A percentile compares a stretch with the other conserved stretches of the same genome.
phyloP scores from a whole-genome alignment of 1,284 basidiomycete genomes.

The Melanopsichium pennsylvanicum region DNA sequence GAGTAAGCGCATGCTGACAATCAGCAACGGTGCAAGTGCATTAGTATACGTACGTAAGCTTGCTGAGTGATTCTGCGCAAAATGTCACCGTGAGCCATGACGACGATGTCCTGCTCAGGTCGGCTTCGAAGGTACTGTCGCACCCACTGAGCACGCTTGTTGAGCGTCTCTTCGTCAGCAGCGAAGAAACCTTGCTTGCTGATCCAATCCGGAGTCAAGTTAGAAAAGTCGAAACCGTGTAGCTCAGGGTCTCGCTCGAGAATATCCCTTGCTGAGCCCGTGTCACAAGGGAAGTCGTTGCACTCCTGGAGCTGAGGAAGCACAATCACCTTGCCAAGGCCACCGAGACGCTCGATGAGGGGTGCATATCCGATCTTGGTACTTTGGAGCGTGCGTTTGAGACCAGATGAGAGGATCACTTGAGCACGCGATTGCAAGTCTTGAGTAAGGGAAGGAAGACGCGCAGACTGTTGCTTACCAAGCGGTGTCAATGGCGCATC shows the following conservation, averaged over 20 bases:
- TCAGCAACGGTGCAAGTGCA: neutral
- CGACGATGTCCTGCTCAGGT: slow-evolving; percentile 60
- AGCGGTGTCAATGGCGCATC: slow-evolving; percentile 63
- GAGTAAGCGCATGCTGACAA: neutral
- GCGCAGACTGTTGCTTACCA: slow-evolving; percentile 59
- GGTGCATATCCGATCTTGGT: slow-evolving; percentile 59
- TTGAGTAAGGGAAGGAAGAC: slow-evolving; percentile 45
- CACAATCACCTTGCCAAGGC: slow-evolving; percentile 46
- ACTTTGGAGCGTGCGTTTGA: slow-evolving; percentile 62
- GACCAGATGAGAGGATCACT: slow-evolving; percentile 55
- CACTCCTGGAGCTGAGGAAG: slow-evolving; percentile 64
- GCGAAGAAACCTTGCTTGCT: slow-evolving; percentile 63
- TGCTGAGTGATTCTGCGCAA: slow-evolving; percentile 57
- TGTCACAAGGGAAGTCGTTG: slow-evolving; percentile 63
- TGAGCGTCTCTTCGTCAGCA: slow-evolving; percentile 53
- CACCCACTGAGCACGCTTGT: slow-evolving; percentile 61
- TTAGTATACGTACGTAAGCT: slow-evolving; percentile 30
- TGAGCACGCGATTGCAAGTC: slow-evolving; percentile 50
- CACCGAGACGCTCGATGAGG: slow-evolving; percentile 57
- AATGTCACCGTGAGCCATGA: slow-evolving; percentile 65
- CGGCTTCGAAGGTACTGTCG: slow-evolving; percentile 61
- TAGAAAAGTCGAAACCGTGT: slow-evolving; percentile 55
- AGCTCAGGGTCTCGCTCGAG: slow-evolving; percentile 60
- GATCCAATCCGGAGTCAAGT: slow-evolving; percentile 63
- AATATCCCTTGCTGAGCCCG: slow-evolving; percentile 55